Evolutionary conservation across 257 asterid genomes (phyloP), one percentile per base, ranked within the genome.

Genomic region (Scutellaria barbata): DNA sequence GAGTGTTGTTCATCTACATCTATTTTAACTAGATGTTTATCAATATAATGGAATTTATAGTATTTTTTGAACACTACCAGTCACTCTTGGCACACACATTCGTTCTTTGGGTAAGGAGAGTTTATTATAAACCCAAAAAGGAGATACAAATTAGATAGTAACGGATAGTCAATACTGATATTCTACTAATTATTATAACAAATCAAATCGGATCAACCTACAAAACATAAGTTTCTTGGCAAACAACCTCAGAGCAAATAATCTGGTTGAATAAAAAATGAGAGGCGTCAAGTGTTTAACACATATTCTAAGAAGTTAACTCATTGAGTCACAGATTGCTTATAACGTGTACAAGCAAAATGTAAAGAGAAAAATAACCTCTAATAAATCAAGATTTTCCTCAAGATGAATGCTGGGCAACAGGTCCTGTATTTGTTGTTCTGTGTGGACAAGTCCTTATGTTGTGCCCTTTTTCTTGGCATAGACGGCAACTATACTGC

Each of bases 391-490:
- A 69, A 18, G 71, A 68, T 46, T 48, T 58, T 69, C 51, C 66
- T 58, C 22, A 50, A 66, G 50, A 25, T 39, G 48, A 64, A 8
- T 7, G 25, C 25, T 60, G 63, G 6, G 16, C 1, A 22, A 50
- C 73, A 58, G 30, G 35, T 61, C 55, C 41, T 37, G 25, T 18
- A 42, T 54, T 69, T 30, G 72, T 77, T 81, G 10, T 42, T 74
- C 66, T 80, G 11, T 17, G 84, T 14, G 86, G 85, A 73, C 92
- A 91, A 52, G 87, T 89, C 83, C 89, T 80, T 57, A 35, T 68
- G 57, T 82, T 90, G 76, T 88, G 94, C 59, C 94, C 96, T 74
- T 78, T 73, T 20, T 51, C 82, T 25, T 35, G 71, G 61, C 90
- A 90, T 43, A 85, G 20, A n/a, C 80, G 62, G 80, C 95, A 90